Evolutionary conservation across 306 rosid genomes (phyloP).

Genomic region (Luffa acutangula): DNA sequence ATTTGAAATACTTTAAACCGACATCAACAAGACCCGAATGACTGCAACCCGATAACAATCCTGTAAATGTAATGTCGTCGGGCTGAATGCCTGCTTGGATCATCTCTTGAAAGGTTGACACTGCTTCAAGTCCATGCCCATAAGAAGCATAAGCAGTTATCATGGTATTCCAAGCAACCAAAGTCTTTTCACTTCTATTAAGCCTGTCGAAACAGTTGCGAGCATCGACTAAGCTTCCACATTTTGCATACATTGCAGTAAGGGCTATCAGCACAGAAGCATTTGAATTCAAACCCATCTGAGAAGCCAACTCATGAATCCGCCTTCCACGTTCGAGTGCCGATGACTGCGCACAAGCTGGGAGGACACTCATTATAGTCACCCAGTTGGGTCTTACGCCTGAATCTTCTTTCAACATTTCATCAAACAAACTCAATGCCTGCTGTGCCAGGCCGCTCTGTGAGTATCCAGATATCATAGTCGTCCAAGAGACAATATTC

Average conservation of each 20-base stretch:
- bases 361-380: slow-evolving; percentile 55
- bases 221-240: slow-evolving; percentile 62
- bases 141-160: slow-evolving; percentile 60
- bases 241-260: slow-evolving; percentile 71
- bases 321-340: slow-evolving; percentile 78
- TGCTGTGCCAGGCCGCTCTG: slow-evolving; percentile 38
- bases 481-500: slow-evolving; percentile 74
- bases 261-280: slow-evolving; percentile 50
- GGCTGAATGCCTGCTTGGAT: slow-evolving; percentile 31
- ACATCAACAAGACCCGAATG: slow-evolving; percentile 62
- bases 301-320: slow-evolving; percentile 59
- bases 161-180: slow-evolving; percentile 83
- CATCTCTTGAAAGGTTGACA: slow-evolving; percentile 53
- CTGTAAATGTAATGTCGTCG: slow-evolving; percentile 60
- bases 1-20: slow-evolving; percentile 52
- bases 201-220: slow-evolving; percentile 35
- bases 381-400: slow-evolving; percentile 69
- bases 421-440: slow-evolving; percentile 51
- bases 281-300: slow-evolving; percentile 23
- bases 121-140: slow-evolving; percentile 52
- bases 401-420: slow-evolving; percentile 42
- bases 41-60: slow-evolving; percentile 61
- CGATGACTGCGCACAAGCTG: slow-evolving; percentile 71
- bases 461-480: slow-evolving; percentile 58
- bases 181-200: slow-evolving; percentile 37